phyloP scores from a whole-genome alignment of 2,329 filamentous ascomycete species.

The Passalora sequoiae region DNA sequence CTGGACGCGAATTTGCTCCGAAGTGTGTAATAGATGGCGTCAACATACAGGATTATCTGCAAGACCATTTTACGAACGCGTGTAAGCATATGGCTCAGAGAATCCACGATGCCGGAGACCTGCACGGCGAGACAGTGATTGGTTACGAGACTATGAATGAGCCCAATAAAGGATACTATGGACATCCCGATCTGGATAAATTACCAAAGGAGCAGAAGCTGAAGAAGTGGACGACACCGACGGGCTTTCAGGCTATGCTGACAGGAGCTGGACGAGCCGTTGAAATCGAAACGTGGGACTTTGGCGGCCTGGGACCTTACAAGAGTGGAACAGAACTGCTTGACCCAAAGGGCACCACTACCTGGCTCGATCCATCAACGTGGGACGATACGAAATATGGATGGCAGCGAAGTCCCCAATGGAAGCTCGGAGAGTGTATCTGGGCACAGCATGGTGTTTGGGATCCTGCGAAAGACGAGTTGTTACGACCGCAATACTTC shows the following conservation, averaged over 20 bases:
- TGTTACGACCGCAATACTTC: constrained; percentile 86
- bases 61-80: constrained; percentile 76
- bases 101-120: constrained; percentile 82
- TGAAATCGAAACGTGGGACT: constrained; percentile 87
- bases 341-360: constrained; percentile 78
- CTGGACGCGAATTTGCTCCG: constrained; percentile 82
- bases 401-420: constrained; percentile 79
- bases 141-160: constrained; percentile 98
- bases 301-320: constrained; percentile 86
- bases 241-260: constrained; percentile 87
- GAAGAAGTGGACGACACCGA: constrained; percentile 88
- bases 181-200: constrained; percentile 71
- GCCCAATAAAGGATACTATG: constrained; percentile 82
- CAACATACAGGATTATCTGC: constrained; percentile 95
- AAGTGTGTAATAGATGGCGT: constrained; percentile 91
- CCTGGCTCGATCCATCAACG: constrained; percentile 70
- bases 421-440: constrained; percentile 89
- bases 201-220: constrained; percentile 84
- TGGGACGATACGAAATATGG: constrained; percentile 86
- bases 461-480: constrained; percentile 71
- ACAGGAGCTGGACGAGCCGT: constrained; percentile 86
- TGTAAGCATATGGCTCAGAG: constrained; percentile 74
- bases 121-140: constrained; percentile 81
- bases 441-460: constrained; percentile 98
- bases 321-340: constrained; percentile 78